Base-by-base conservation (phyloP, 495 filamentous ascomycete species). In the Darksidea phi region DNA sequence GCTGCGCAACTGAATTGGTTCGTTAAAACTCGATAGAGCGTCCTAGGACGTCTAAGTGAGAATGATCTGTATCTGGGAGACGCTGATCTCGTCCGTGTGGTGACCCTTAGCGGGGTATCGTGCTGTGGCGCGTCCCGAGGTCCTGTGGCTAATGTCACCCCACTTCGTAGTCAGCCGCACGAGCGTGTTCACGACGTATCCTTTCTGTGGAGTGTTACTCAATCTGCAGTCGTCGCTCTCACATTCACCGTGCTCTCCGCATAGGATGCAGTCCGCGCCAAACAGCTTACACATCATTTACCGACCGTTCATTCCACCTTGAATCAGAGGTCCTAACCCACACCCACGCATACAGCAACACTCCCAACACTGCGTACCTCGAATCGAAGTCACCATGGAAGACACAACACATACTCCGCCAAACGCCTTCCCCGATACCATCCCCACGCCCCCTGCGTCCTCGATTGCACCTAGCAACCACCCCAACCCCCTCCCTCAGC, bases 401-500 rank as follows among this genome's bases (percentile, higher is more conserved):
- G 23, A 52, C 10, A 45, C 24, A 25, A 46, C 28, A 20, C 24
- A 17, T 37, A 7, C 48, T 48, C 25, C 54, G 13, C 24, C 13
- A 10, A 53, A 48, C 7, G 13, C 21, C 34, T n/a, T 41, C 10
- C 43, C 25, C 48, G 50, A 54, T 21, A 34, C n/a, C n/a, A n/a
- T 62, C 5, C 57, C 66, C 41, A 59, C 70, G 3, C 67, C 67
- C 4, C 67, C 72, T 24, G 76, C 74, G 4, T 70, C 71, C 12
- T 73, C 74, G 15, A 69, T 84, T 0, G 83, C 86, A 7, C 76
- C 85, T 1, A 77, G 78, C 7, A 82, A 81, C 28, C 67, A 70
- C 24, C 56, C 66, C 24, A 74, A 75, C 3, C 69, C 80, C 3
- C 78, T 93, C 4, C 89, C 89, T 1, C 80, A 80, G 48, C 84